These are phyloP conservation scores for Aquilaria sinensis DNA, from an alignment of 345 rosid genomes.

Conservation along the genomic window DNA sequence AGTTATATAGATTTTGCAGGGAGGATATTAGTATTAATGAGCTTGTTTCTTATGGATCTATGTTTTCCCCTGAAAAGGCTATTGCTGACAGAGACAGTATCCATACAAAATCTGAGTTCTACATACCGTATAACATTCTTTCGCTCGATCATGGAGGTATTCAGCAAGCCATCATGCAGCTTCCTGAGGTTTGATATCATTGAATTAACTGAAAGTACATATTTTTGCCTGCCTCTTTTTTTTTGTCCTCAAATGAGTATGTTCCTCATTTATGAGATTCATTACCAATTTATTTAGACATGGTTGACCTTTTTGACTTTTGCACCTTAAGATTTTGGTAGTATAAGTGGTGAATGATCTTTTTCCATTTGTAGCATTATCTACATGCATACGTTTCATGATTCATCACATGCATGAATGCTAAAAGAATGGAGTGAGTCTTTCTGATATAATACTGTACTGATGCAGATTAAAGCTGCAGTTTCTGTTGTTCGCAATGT, in stretches of 20 bases:
- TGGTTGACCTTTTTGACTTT: neutral
- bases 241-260: constrained; percentile 5
- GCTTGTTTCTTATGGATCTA: constrained; percentile 8
- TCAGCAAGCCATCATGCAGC: constrained; percentile 79
- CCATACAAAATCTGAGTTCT: constrained; percentile 49
- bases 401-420: neutral
- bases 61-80: constrained; percentile 43
- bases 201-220: constrained; percentile 5
- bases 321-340: constrained; percentile 6
- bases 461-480: constrained; percentile 79
- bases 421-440: constrained; percentile 1
- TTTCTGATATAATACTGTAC: constrained; percentile 16
- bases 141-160: constrained; percentile 79
- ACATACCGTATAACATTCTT: constrained; percentile 86
- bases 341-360: constrained; percentile 5
- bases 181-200: constrained; percentile 62
- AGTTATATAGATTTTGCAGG: neutral
- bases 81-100: constrained; percentile 47
- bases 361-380: constrained; percentile 6
- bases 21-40: constrained; percentile 7
- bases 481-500: constrained; percentile 56
- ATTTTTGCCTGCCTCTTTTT: constrained; percentile 4
- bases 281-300: neutral
- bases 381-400: neutral
- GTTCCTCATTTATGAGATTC: neutral